A percentile compares a stretch with the other conserved stretches of the same genome.
phyloP scores from a whole-genome alignment of 345 rosid genomes.

The Hibiscus tridactylites region DNA sequence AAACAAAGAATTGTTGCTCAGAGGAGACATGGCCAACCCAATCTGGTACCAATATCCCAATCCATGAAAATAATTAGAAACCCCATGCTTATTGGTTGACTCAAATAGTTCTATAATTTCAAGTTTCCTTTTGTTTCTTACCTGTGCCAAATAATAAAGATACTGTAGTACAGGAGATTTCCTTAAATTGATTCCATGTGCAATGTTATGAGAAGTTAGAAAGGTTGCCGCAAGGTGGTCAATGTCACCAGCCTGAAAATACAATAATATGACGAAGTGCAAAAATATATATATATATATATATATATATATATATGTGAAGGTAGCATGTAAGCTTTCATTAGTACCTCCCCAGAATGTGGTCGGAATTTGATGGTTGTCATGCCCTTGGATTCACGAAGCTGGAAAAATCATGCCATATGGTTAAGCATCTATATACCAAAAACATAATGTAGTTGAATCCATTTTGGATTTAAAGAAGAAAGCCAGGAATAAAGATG shows the following conservation, averaged over 20 bases:
- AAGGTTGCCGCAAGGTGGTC: constrained; percentile 99
- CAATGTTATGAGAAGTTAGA: constrained; percentile 87
- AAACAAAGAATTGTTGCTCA: constrained; percentile 97
- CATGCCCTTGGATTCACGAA: constrained; percentile 98
- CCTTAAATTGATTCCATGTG: constrained; percentile 92
- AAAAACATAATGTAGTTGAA: not conserved
- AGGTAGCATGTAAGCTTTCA: not conserved
- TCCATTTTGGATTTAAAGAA: not conserved
- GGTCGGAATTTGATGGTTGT: constrained; percentile 91
- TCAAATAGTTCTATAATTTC: too few relatives aligned
- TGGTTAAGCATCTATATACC: constrained; percentile 12
- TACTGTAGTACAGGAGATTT: constrained; percentile 99
- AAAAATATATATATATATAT: too few relatives aligned
- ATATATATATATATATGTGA: too few relatives aligned
- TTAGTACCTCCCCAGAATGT: constrained; percentile 89
- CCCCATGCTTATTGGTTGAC: not conserved
- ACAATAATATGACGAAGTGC: constrained; percentile 9
- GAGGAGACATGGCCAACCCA: constrained; percentile 98
- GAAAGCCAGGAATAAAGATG: not conserved
- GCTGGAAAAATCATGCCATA: constrained; percentile 39
- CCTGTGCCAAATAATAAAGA: constrained; percentile 95
- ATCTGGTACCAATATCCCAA: constrained; percentile 42
- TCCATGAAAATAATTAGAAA: constrained; percentile 15
- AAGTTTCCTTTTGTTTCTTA: constrained; percentile 12
- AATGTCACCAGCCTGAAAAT: constrained; percentile 90